Conservation (phyloP, 2,329 filamentous ascomycete species). For the Trichoderma sp. region DNA sequence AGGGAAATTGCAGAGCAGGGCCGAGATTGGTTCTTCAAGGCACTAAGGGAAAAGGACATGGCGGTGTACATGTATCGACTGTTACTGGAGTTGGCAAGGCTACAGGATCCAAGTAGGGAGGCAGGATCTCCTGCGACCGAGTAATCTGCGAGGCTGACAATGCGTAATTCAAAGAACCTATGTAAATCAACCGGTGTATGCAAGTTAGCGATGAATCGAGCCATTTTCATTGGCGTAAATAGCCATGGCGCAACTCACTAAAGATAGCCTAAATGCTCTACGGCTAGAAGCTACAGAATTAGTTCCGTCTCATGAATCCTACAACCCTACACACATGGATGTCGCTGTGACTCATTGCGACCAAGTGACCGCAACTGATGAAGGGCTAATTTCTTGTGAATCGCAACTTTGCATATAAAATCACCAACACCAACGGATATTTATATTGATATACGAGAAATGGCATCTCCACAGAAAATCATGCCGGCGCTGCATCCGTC, state of each 20-base stretch:
- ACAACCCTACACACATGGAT: not conserved
- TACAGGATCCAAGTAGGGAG: slow-evolving; percentile 34
- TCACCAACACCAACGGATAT: not conserved
- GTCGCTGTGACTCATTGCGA: not conserved
- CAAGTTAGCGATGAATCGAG: not conserved
- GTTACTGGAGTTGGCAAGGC: slow-evolving; percentile 52
- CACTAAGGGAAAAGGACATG: slow-evolving; percentile 57
- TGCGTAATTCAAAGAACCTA: not conserved
- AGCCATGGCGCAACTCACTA: not conserved
- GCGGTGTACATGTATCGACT: slow-evolving; percentile 59
- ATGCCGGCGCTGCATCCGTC: not conserved
- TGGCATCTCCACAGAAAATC: not conserved
- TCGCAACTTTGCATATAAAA: not conserved
- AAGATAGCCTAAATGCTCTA: not conserved
- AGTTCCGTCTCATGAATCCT: not conserved
- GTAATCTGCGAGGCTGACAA: not conserved
- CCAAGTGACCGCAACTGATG: not conserved
- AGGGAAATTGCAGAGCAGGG: slow-evolving; percentile 52
- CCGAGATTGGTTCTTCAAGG: slow-evolving; percentile 51
- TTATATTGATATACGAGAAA: not conserved
- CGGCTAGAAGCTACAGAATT: not conserved
- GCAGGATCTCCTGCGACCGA: not conserved
- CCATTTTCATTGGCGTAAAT: not conserved
- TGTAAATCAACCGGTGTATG: not conserved
- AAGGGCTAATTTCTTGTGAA: not conserved